Evolutionary conservation across 192 early-diverging fungal genomes (phyloP), one percentile per base, ranked within the genome.

Genomic region (Backusella mclennaniae): DNA sequence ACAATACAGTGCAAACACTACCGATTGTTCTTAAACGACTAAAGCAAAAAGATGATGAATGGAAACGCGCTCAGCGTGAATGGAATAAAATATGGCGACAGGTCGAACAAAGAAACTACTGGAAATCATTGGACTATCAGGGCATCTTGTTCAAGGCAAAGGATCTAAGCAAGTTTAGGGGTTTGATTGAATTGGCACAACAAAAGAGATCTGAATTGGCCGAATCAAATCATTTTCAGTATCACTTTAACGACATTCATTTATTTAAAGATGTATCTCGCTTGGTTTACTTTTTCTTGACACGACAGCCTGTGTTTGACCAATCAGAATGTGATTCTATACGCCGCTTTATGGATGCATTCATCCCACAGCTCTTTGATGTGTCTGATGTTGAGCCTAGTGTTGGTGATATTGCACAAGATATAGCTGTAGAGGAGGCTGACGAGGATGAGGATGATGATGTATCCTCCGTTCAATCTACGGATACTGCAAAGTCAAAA

Each of bases 21-120:
- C 98, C 98, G 0, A 90, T 98, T 17, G 94, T 98, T 67, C 84
- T 99, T 29, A 95, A 93, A 79, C 92, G 98, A 33, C 85, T 99
- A 23, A 96, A 96, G 86, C 98, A 98, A 77, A 99, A 98, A 80
- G 97, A 98, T 79, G 97, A 99, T 80, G 97, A 98, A 80, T 99
- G 96, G 96, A 94, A 94, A 75, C 78, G 91, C 11, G 83, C 93
- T 9, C 92, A 93, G 83, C 87, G 92, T 81, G 69, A 52, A 8
- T 69, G 41, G 46, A 52, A 69, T 69, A 69, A 97, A 81, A 90
- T 97, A 26, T 99, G 98, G 98, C 90, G 95, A 29, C 96, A 99
- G 69, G 87, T 90, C 35, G 96, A 98, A 59, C 74, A 86, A 38
- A 96, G 95, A 76, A 99, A 98, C 86, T 99, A 93, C 84, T 95